Evolutionary conservation across 352 stramenopile genomes (phyloP), one percentile per base, ranked within the genome.

Genomic region (Blastocystis sp.): DNA sequence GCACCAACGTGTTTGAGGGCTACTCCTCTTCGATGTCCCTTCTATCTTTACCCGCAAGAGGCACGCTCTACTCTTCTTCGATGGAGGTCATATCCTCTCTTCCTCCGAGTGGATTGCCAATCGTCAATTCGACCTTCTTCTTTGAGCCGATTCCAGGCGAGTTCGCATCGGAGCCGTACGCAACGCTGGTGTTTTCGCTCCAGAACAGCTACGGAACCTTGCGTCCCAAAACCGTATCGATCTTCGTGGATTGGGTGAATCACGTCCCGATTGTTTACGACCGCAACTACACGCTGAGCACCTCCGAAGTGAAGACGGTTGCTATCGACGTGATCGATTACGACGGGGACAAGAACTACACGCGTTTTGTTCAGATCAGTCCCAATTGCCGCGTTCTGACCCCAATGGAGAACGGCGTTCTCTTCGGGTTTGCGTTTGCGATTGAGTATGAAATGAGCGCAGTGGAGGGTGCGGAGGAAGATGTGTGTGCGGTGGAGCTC

Each of bases 241-340:
- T 85, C 26, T 69, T 70, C 45, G 74, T 85, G 4, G 74, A 67
- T 26, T 85, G 74, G 74, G n/a, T 85, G 21, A 85, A 85, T 39
- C 29, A 45, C 35, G 26, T 33, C 70, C 74, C 74, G 19, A 67
- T 85, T 19, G 55, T 63, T 6, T 31, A 41, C 3, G n/a, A 85
- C 45, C n/a, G 4, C 13, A 26, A 26, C 26, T 67, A 67, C 51
- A 59, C 51, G 26, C 41, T 85, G 24, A 69, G 50, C 12, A 85
- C 74, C 21, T 33, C 31, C 24, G n/a, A 31, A 67, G 1, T 21
- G 16, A 51, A 55, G 24, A 21, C 26, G 16, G 33, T 62, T 13
- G n/a, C n/a, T 16, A 55, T 85, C 31, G n/a, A 41, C 16, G 50
- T 85, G n/a, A 37, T 51, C 29, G 74, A 85, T 67, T 3, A 59